Percentiles rank a stretch among this genome's conserved stretches.
Evolutionary conservation across 495 filamentous ascomycete species (phyloP).

Genomic region (Tuber borchii): DNA sequence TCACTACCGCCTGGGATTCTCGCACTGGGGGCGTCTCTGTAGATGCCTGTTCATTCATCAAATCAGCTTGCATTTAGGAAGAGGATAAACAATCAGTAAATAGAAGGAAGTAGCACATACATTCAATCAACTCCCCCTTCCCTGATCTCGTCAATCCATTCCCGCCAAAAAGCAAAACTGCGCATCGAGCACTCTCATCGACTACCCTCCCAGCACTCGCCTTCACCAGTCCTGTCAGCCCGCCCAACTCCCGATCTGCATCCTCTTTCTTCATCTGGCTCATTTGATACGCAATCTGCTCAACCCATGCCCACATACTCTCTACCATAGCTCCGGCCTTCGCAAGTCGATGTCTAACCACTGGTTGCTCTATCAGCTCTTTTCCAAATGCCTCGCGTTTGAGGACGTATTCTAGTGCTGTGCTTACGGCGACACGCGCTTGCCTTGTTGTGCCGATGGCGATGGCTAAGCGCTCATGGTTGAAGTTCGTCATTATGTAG

Average conservation of each 20-base stretch:
- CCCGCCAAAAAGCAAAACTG: slow-evolving; percentile 65
- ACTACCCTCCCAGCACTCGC: slow-evolving; percentile 64
- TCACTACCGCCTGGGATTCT: slow-evolving; percentile 66
- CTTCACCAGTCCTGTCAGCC: slow-evolving; percentile 63
- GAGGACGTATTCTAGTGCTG: slow-evolving; percentile 62
- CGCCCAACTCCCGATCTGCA: slow-evolving; percentile 60
- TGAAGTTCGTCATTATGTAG: slow-evolving; percentile 79
- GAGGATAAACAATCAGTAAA: slow-evolving; percentile 9
- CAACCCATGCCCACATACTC: slow-evolving; percentile 65
- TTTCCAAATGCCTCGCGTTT: slow-evolving; percentile 72
- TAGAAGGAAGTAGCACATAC: slow-evolving; percentile 42
- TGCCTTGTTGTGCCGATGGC: slow-evolving; percentile 57
- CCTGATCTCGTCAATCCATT: slow-evolving; percentile 64
- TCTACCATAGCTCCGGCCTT: slow-evolving; percentile 64
- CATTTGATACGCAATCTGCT: slow-evolving; percentile 68
- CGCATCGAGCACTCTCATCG: slow-evolving; percentile 61
- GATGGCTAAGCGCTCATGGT: slow-evolving; percentile 67
- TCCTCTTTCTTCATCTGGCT: slow-evolving; percentile 56
- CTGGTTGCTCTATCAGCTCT: slow-evolving; percentile 63
- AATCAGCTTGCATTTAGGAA: slow-evolving; percentile 1
- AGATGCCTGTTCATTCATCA: slow-evolving; percentile 49
- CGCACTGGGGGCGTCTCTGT: slow-evolving; percentile 57
- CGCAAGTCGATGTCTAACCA: slow-evolving; percentile 64
- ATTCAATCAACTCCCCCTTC: slow-evolving; percentile 63
- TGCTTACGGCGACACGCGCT: slow-evolving; percentile 57